These are phyloP conservation scores for Colletotrichum camelliae DNA, from an alignment of 2,329 filamentous ascomycete genomes.

Conservation along the genomic window DNA sequence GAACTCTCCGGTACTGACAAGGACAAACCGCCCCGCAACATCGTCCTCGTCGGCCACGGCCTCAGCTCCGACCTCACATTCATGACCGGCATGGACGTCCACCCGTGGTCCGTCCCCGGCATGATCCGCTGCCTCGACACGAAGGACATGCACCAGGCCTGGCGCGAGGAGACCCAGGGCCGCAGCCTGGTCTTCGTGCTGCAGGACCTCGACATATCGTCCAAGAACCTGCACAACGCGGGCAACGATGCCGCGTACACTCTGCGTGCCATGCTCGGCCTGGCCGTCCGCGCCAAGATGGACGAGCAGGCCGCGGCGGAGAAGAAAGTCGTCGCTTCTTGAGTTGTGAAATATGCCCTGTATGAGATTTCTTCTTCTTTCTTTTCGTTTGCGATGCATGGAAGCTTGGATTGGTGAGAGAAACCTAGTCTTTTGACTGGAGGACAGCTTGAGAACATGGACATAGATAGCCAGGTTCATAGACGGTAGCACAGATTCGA, in stretches of 20 bases:
- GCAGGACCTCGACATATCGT: slow-evolving; percentile 22
- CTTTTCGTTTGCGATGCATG: neutral
- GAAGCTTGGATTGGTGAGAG: neutral
- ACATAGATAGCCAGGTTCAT: neutral
- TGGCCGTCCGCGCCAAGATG: slow-evolving; percentile 25
- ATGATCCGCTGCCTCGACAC: slow-evolving; percentile 77
- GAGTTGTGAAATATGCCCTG: neutral
- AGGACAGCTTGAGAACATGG: neutral
- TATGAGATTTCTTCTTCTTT: neutral
- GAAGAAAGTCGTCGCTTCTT: neutral
- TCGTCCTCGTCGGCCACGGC: slow-evolving; percentile 79
- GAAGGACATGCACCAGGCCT: slow-evolving; percentile 69
- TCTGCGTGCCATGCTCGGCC: slow-evolving; percentile 25
- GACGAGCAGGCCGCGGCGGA: neutral
- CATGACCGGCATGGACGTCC: slow-evolving; percentile 62
- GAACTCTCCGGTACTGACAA: slow-evolving; percentile 5
- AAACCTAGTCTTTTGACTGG: neutral
- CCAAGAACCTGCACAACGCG: slow-evolving; percentile 23
- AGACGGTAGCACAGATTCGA: neutral
- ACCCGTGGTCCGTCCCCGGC: slow-evolving; percentile 54
- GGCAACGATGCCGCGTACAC: slow-evolving; percentile 24
- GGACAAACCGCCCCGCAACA: slow-evolving; percentile 37
- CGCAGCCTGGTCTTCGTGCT: slow-evolving; percentile 68
- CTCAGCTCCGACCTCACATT: slow-evolving; percentile 65
- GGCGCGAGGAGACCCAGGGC: slow-evolving; percentile 57